A percentile compares a stretch with the other conserved stretches of the same genome.
These are phyloP conservation scores for Leishmania lainsoni DNA, from an alignment of 208 protist species.

Conservation along the genomic window DNA sequence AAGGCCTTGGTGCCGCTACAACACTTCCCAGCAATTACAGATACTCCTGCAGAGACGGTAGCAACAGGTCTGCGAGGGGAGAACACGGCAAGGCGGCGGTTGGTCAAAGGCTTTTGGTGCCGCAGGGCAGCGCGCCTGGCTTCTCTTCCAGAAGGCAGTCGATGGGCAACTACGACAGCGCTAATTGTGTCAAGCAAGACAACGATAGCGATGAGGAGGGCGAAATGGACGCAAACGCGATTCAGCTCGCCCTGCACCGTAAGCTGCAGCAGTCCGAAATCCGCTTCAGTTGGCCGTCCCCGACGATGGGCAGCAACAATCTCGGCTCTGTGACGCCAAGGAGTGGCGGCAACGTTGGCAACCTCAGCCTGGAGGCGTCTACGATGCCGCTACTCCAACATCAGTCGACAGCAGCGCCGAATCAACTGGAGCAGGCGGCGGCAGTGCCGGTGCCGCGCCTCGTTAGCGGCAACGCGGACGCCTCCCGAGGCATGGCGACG, in stretches of 20 bases:
- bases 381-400: slow-evolving; percentile 24
- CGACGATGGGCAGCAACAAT: background rate
- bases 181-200: background rate
- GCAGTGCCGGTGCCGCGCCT: slow-evolving; percentile 14
- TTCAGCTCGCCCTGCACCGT: slow-evolving; percentile 71
- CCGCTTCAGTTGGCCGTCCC: slow-evolving; percentile 17
- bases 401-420: background rate
- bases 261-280: slow-evolving; percentile 39
- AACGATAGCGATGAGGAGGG: slow-evolving; percentile 12
- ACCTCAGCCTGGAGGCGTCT: background rate
- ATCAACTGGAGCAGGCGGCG: slow-evolving; percentile 10
- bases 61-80: background rate
- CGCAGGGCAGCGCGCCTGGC: background rate
- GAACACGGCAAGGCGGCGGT: background rate
- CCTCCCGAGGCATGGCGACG: background rate
- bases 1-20: background rate
- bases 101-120: background rate
- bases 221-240: slow-evolving; percentile 51
- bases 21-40: background rate
- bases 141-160: background rate
- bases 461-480: slow-evolving; percentile 1
- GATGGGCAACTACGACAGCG: background rate
- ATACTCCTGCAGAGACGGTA: background rate
- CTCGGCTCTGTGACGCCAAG: background rate
- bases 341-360: background rate